Percentiles rank a stretch among this genome's conserved stretches.
Evolutionary conservation across 75 land plant genomes (phyloP).

Genomic region (Adiantum capillusveneris): DNA sequence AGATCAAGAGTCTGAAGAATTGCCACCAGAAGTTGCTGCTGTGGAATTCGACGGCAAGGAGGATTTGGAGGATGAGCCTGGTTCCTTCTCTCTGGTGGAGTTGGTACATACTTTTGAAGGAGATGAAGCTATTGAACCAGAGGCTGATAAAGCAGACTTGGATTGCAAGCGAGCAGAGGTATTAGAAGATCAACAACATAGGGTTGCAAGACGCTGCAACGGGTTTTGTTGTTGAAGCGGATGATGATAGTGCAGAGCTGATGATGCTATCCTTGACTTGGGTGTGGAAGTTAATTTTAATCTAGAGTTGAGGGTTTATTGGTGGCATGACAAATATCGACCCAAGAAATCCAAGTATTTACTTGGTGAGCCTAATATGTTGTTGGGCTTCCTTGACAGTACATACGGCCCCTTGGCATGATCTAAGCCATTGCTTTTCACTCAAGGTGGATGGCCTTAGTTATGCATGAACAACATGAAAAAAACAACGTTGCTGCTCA

Average conservation of each 20-base stretch:
- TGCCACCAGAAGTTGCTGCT: constrained; percentile 46
- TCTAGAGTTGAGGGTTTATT: constrained; percentile 93
- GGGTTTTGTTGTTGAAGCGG: constrained; percentile 27
- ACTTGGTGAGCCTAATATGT: too few species aligned
- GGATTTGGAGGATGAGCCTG: constrained; percentile 68
- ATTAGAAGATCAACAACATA: constrained; percentile 60
- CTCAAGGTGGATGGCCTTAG: too few species aligned
- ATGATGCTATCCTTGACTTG: constrained; percentile 83
- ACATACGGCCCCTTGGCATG: too few species aligned
- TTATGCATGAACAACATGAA: too few species aligned
- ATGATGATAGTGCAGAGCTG: constrained; percentile 57
- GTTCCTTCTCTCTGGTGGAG: constrained; percentile 91
- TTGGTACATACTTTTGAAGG: constrained; percentile 68
- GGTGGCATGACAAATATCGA: constrained; percentile 99
- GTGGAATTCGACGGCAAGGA: constrained; percentile 20
- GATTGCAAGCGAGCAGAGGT: constrained; percentile 68
- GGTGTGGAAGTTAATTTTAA: constrained; percentile 92
- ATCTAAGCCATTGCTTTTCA: too few species aligned
- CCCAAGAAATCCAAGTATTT: constrained; percentile 98
- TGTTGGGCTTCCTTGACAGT: too few species aligned
- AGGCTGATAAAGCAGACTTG: constrained; percentile 73
- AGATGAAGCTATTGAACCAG: constrained; percentile 88
- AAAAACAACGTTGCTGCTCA: too few species aligned
- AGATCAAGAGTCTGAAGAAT: constrained; percentile 24
- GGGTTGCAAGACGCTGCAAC: constrained; percentile 61